Conservation (phyloP, 1,139 yeast genomes). For the Lodderomyces orthopsilosis region DNA sequence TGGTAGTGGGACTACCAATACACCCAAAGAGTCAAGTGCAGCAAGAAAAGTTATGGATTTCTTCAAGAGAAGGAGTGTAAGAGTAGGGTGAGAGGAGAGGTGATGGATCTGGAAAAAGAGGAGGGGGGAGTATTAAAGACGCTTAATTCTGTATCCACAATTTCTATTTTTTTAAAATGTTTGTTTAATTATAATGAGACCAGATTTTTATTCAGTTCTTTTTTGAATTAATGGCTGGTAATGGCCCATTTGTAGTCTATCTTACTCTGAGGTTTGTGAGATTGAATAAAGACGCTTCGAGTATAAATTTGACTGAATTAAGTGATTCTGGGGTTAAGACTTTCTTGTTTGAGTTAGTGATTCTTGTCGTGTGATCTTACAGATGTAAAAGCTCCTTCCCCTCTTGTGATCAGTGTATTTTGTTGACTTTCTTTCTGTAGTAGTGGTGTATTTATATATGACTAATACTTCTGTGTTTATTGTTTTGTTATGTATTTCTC, state of each 20-base stretch:
- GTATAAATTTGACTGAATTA: too few relatives aligned
- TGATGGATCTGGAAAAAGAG: constrained; percentile 4
- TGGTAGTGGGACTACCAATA: background rate
- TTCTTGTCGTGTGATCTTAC: too few relatives aligned
- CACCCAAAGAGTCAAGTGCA: constrained; percentile 59
- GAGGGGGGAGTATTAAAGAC: constrained; percentile 3
- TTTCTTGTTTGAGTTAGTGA: too few relatives aligned
- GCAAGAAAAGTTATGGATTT: constrained; percentile 79
- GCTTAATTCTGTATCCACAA: background rate
- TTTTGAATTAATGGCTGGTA: background rate
- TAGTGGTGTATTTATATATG: too few relatives aligned
- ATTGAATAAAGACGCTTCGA: background rate
- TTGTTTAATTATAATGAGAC: background rate
- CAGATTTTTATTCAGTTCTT: background rate
- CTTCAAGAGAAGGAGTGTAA: constrained; percentile 71
- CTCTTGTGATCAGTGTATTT: too few relatives aligned
- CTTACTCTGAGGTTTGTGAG: background rate
- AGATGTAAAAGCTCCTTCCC: too few relatives aligned
- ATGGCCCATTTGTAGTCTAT: background rate
- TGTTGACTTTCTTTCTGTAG: too few relatives aligned
- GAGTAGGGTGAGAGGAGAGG: constrained; percentile 1
- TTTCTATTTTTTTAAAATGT: background rate
- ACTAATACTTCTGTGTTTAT: too few relatives aligned
- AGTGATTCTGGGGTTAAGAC: too few relatives aligned
- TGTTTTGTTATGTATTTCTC: too few relatives aligned